Base-by-base conservation (phyloP, 2,329 filamentous ascomycete species). In the Trichoderma harzianum region DNA sequence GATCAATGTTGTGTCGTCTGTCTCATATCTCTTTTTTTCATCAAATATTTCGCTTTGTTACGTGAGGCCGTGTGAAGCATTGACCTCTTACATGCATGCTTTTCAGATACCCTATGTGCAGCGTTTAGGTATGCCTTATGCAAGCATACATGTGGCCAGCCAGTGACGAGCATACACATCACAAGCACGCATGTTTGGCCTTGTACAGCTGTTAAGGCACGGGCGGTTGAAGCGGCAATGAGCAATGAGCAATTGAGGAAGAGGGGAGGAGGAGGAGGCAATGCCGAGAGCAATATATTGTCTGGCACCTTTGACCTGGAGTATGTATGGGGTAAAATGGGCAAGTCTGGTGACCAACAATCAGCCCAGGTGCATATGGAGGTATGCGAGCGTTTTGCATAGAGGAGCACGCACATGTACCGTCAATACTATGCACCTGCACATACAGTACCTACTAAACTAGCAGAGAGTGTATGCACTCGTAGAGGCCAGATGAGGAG, bases 131-230 rank as follows among this genome's bases (percentile, higher is more conserved):
- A 36, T n/a, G n/a, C 34, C 11, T 57, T 60, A 34, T 60, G 57
- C 57, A 60, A 24, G 18, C 24, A 30, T 58, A 58, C 26, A 32
- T 30, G 26, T 57, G 16, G 64, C 51, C 24, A 65, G 69, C 69
- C 69, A 71, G 69, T 71, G 21, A 55, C 16, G 69, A 30, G 55
- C 55, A 67, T 67, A 67, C 69, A 71, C 69, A 71, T 71, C 39
- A 61, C 63, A 32, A 53, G 30, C 24, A 62, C 61, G 21, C 30
- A 11, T 7, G n/a, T 18, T 39, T 43, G 39, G 39, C 34, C 16
- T 34, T 32, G 43, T 61, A 61, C 57, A 51, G 34, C 21, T 28
- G 67, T 64, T 18, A 2, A 43, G 47, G 7, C 58, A 24, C 8
- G 36, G 30, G 58, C 68, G 68, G 58, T 26, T 70, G 30, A 70